Base-by-base conservation (phyloP, 1,139 yeast species). In the Candida labiduridarum region DNA sequence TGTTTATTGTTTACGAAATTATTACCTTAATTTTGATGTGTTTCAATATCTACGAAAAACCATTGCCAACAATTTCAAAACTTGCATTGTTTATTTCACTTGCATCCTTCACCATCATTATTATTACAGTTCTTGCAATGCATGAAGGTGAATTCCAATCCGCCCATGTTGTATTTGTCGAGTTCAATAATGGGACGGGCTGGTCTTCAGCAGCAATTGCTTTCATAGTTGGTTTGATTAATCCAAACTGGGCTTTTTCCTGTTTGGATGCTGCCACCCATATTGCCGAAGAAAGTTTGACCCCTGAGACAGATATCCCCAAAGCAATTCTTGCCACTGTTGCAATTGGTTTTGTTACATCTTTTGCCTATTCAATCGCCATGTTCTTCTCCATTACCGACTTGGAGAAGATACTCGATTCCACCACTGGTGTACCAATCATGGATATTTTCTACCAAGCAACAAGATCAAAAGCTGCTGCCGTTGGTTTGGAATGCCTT, bases 231-330 rank as follows among this genome's bases (percentile, higher is more conserved):
- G 89, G 89, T 49, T 67, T 84, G 53, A 79, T 84, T 57, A 84
- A 83, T 62, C 89, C 89, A 35, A 83, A 83, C 47, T 84, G 88
- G 88, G 79, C 85, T 1, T 84, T 83, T 62, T 77, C 84, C n/a
- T 83, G 89, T 64, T 68, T 84, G 50, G 89, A 84, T 61, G 80
- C 85, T 55, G 88, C 88, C 8, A 81, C 88, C 1, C 89, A 84
- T 59, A 79, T 84, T 81, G 87, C 87, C 14, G 87, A 84, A 64
- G 89, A 84, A 65, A 82, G 83, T 34, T 70, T 75, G 48, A 70
- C 74, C 39, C 87, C 88, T 10, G 84, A 82, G 61, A 71, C 78
- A 44, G 80, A 80, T 53, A 82, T 84, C 48, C 89, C 89, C 22
- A 76, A 78, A 53, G 83, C 88, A 14, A 83, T 84, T 50, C 64